Evolutionary conservation across 2,329 filamentous ascomycete species (phyloP).

Genomic region (Aspergillus sp.): DNA sequence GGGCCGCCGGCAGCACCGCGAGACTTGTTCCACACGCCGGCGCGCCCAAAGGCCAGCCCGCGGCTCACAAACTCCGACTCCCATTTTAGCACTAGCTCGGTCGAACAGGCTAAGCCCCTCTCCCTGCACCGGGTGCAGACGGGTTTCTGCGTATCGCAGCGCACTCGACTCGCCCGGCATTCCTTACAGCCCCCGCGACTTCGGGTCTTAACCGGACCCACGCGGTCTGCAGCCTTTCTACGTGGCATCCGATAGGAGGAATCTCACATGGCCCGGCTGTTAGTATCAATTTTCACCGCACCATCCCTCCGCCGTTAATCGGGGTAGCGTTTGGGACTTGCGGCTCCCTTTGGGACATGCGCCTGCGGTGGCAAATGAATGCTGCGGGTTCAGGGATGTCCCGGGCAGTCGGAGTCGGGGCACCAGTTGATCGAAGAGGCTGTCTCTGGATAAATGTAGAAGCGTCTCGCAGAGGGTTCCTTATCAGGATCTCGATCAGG

Average conservation of each 20-base stretch:
- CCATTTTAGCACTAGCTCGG: slow-evolving; percentile 38
- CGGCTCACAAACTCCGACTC: slow-evolving; percentile 41
- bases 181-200: slow-evolving; percentile 42
- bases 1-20: slow-evolving; percentile 17
- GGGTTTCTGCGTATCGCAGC: slow-evolving; percentile 41
- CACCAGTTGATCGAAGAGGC: too few relatives aligned
- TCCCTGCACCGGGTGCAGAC: slow-evolving; percentile 36
- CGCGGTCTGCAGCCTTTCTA: slow-evolving; percentile 36
- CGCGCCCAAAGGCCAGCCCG: slow-evolving; percentile 43
- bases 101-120: slow-evolving; percentile 36
- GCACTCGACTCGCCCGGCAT: slow-evolving; percentile 41
- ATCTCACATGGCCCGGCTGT: slow-evolving; percentile 26
- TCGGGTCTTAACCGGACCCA: slow-evolving; percentile 37
- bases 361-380: neutral
- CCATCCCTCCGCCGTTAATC: slow-evolving; percentile 6
- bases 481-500: neutral
- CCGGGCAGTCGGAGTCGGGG: too few relatives aligned
- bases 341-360: neutral
- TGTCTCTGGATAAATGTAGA: too few relatives aligned
- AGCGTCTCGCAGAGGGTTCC: too few relatives aligned
- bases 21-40: slow-evolving; percentile 42
- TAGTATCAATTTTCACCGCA: slow-evolving; percentile 1
- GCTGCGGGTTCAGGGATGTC: neutral
- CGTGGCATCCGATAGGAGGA: slow-evolving; percentile 30
- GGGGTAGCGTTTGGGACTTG: neutral